Conservation (phyloP, 2,329 filamentous ascomycete species). For the Colletotrichum sp. region DNA sequence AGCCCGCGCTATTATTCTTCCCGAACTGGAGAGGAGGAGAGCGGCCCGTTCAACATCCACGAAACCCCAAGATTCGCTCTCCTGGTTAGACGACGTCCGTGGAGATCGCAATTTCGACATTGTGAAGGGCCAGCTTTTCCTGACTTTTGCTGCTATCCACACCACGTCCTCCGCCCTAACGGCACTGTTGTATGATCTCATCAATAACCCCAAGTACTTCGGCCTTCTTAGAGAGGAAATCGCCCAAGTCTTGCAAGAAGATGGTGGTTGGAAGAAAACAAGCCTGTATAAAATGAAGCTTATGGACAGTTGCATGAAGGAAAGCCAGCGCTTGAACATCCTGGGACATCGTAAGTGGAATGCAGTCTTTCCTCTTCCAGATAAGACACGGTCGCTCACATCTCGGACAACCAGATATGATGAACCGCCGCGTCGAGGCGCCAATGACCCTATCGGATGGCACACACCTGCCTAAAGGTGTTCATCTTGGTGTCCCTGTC, state of each 20-base stretch:
- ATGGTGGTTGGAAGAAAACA: neutral
- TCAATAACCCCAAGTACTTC: neutral
- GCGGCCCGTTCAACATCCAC: neutral
- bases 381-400: rapidly evolving
- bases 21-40: neutral
- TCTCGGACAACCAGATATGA: neutral
- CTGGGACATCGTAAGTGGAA: neutral
- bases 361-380: neutral
- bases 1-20: neutral
- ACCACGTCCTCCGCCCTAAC: neutral
- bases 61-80: neutral
- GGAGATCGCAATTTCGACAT: neutral
- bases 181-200: neutral
- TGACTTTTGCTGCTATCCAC: neutral
- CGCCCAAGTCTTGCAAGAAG: neutral
- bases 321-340: neutral
- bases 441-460: neutral
- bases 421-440: neutral
- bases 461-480: neutral
- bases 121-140: neutral
- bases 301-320: neutral
- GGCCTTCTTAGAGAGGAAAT: neutral
- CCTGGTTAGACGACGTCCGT: neutral
- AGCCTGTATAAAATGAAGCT: neutral
- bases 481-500: neutral